Conservation (phyloP, 352 stramenopile genomes). For the Globisporangium nodosum region DNA sequence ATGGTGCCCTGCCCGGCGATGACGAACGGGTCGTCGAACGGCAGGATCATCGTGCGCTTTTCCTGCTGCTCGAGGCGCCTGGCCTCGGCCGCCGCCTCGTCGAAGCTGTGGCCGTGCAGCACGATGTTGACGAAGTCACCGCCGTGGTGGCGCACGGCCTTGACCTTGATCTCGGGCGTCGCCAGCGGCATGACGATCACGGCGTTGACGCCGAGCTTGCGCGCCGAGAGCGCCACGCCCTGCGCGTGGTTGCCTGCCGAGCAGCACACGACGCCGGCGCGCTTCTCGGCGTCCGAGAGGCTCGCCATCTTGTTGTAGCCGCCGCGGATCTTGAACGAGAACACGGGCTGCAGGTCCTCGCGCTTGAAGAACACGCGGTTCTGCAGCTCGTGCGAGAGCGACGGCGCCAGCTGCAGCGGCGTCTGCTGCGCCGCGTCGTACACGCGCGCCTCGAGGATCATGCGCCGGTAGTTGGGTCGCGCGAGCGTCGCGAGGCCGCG, state of each 20-base stretch:
- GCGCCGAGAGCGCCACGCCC: slow-evolving; percentile 93
- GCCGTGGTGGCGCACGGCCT: slow-evolving; percentile 78
- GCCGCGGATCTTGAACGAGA: slow-evolving; percentile 98
- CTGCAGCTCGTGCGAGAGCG: slow-evolving; percentile 64
- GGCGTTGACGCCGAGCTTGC: slow-evolving; percentile 87
- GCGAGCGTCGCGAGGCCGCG: background rate
- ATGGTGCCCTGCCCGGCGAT: slow-evolving; percentile 98
- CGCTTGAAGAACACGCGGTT: slow-evolving; percentile 91
- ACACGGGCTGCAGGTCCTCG: slow-evolving; percentile 97
- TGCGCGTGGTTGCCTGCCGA: slow-evolving; percentile 97
- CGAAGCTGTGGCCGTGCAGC: slow-evolving; percentile 95
- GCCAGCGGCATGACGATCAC: slow-evolving; percentile 98
- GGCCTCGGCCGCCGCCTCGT: slow-evolving; percentile 92
- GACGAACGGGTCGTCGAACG: slow-evolving; percentile 97
- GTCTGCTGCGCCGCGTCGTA: slow-evolving; percentile 86
- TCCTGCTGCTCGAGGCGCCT: slow-evolving; percentile 88
- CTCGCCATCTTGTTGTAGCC: slow-evolving; percentile 99
- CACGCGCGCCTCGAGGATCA: slow-evolving; percentile 83
- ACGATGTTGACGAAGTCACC: slow-evolving; percentile 91
- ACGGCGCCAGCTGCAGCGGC: slow-evolving; percentile 63
- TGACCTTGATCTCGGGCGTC: slow-evolving; percentile 96
- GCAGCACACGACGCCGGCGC: slow-evolving; percentile 73
- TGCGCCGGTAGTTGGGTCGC: slow-evolving; percentile 67
- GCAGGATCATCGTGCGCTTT: slow-evolving; percentile 93
- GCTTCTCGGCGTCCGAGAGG: slow-evolving; percentile 68